Base-by-base conservation (phyloP, 495 filamentous ascomycete species). In the Aspergillus olivimuriae region DNA sequence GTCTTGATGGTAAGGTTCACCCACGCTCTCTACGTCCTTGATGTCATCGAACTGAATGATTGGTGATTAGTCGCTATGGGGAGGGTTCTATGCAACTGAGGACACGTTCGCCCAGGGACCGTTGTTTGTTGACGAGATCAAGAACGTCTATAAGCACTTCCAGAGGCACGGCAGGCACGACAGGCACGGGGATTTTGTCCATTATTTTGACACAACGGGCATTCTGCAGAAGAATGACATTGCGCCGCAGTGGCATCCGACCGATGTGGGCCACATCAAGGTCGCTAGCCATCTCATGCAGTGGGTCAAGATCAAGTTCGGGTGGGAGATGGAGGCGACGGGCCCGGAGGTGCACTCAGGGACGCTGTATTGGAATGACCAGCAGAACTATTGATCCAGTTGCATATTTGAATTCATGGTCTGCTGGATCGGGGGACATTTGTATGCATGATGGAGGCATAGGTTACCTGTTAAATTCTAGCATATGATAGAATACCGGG, bases 151-250 rank as follows among this genome's bases (percentile, higher is more conserved):
- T 42, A 48, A 76, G 36, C 74, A 73, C 56, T 82, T 81, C 69
- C 75, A 75, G 28, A 57, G 61, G 37, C 55, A 66, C 28, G 68
- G 74, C 34, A 0, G n/a, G n/a, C 33, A 9, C 12, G 33, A 11
- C 7, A 15, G 19, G 12, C 15, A 18, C n/a, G 33, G 4, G 15
- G 33, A 38, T n/a, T 85, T 80, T 41, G 80, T 86, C 20, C 75
- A 83, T 60, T 81, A 81, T 50, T 85, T 85, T 57, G 77, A 82
- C 55, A 84, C 80, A 2, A 76, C 68, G 12, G 82, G 81, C 2
- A 78, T 84, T 22, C 46, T 86, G 48, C 79, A 84, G 52, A 80
- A 86, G 49, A 84, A 84, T 43, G 82, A 84, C 51, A 80, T 83
- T 41, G 75, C 66, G 4, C 82, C 81, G 10, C 65, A 68, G 52